Conservation (phyloP, 805 yeast genomes). For the Candida boidinii region DNA sequence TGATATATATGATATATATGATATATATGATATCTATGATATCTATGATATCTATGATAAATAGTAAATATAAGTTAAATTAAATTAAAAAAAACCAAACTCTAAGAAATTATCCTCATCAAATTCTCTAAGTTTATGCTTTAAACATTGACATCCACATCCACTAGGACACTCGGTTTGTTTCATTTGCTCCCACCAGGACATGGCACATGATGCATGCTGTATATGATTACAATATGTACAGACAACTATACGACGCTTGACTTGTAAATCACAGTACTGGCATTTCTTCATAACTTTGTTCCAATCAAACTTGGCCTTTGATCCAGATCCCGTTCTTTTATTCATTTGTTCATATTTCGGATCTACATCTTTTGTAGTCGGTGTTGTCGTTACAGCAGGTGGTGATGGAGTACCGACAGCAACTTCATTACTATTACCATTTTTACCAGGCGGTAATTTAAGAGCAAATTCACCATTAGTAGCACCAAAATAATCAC, state of each 20-base stretch:
- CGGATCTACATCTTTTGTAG: not conserved
- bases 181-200: slow-evolving; percentile 59
- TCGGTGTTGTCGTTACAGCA: too few species aligned
- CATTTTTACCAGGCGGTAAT: slow-evolving; percentile 1
- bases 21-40: too few species aligned
- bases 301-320: slow-evolving; percentile 12
- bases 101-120: too few species aligned
- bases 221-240: slow-evolving; percentile 68
- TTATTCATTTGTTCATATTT: slow-evolving; percentile 16
- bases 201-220: slow-evolving; percentile 70
- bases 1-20: too few species aligned
- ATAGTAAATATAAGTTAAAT: too few species aligned
- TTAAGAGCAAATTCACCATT: not conserved
- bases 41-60: too few species aligned
- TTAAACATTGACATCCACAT: slow-evolving; percentile 71
- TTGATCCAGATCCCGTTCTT: slow-evolving; percentile 21
- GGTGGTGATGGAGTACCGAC: too few species aligned
- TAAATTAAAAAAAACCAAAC: too few species aligned
- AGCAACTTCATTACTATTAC: not conserved
- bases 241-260: slow-evolving; percentile 59
- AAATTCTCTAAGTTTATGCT: slow-evolving; percentile 8
- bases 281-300: slow-evolving; percentile 40
- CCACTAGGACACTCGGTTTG: slow-evolving; percentile 68
- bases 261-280: slow-evolving; percentile 54
- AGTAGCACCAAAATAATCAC: too few species aligned